Percentiles rank a stretch among this genome's conserved stretches.
Evolutionary conservation across 768 basidiomycete species (phyloP).

Genomic region (Kwoniella bestiolae): DNA sequence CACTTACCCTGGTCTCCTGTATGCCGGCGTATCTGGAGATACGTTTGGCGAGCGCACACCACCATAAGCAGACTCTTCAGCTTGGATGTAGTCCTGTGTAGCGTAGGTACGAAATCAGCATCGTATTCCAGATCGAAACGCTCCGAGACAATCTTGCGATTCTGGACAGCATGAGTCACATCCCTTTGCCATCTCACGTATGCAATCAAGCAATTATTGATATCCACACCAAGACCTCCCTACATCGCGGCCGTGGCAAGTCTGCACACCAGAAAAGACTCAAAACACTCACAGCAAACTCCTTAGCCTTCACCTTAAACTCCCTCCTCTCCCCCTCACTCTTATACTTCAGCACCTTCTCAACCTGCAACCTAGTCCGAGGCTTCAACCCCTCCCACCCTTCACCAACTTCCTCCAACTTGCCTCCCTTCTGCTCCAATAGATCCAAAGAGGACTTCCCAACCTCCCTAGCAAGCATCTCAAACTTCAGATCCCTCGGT

Average conservation of each 20-base stretch:
- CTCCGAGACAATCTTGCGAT: constrained; percentile 3
- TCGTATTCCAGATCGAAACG: neutral
- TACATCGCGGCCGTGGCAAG: neutral
- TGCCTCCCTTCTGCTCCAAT: constrained; percentile 12
- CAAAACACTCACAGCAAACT: constrained; percentile 50
- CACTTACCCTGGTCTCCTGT: constrained; percentile 11
- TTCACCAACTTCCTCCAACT: constrained; percentile 11
- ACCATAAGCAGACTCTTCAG: constrained; percentile 25
- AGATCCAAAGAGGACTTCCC: constrained; percentile 68
- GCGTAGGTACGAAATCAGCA: neutral
- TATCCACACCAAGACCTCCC: neutral
- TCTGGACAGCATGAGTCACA: too few relatives aligned
- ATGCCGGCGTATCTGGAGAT: neutral
- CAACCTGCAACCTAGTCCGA: constrained; percentile 38
- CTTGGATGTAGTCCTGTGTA: constrained; percentile 22
- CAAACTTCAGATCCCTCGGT: constrained; percentile 82
- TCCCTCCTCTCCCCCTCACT: constrained; percentile 32
- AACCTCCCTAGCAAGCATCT: constrained; percentile 83
- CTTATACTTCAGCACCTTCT: constrained; percentile 47
- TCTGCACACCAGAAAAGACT: neutral
- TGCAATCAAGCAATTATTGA: too few relatives aligned
- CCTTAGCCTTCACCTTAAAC: constrained; percentile 47
- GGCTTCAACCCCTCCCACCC: constrained; percentile 36
- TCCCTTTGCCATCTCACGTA: too few relatives aligned
- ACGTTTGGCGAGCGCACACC: constrained; percentile 10